Evolutionary conservation across 148 eudicot genomes (phyloP).

Genomic region (Amaranthus cruentus): DNA sequence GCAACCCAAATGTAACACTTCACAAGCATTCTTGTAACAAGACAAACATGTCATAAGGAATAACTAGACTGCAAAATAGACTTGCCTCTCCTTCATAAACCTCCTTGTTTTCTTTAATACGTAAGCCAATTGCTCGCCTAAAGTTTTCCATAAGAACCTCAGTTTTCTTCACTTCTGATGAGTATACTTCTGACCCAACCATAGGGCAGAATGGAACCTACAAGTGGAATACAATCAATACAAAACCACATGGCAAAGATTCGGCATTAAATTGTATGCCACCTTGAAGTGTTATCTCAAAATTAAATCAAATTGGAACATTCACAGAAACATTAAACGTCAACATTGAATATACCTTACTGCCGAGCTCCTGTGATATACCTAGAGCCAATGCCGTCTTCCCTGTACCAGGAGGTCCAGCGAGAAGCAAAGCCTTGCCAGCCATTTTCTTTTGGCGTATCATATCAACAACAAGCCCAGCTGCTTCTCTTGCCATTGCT

Average conservation of each 20-base stretch:
- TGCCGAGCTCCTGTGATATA: slow-evolving; percentile 90
- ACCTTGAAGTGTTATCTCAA: too few relatives aligned
- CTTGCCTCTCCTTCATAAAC: slow-evolving; percentile 98
- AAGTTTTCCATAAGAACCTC: slow-evolving; percentile 97
- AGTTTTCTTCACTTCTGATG: slow-evolving; percentile 98
- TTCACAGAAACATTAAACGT: background rate
- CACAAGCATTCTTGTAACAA: background rate
- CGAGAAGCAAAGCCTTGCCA: slow-evolving; percentile 83
- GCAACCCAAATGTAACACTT: background rate
- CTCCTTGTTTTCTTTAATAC: slow-evolving; percentile 97
- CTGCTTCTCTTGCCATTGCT: slow-evolving; percentile 79
- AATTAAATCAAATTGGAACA: too few relatives aligned
- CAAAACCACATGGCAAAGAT: background rate
- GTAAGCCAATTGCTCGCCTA: slow-evolving; percentile 88
- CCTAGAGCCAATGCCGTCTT: slow-evolving; percentile 98
- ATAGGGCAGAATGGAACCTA: slow-evolving; percentile 98
- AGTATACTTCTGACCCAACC: slow-evolving; percentile 99
- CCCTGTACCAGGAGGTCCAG: slow-evolving; percentile 97
- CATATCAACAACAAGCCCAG: slow-evolving; percentile 97
- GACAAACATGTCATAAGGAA: background rate
- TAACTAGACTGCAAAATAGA: background rate
- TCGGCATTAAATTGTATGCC: too few relatives aligned
- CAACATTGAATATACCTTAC: slow-evolving; percentile 49
- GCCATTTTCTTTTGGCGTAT: slow-evolving; percentile 97
- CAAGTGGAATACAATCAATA: slow-evolving; percentile 2